phyloP scores from a whole-genome alignment of 257 asterid species.

The Plantago elongata region DNA sequence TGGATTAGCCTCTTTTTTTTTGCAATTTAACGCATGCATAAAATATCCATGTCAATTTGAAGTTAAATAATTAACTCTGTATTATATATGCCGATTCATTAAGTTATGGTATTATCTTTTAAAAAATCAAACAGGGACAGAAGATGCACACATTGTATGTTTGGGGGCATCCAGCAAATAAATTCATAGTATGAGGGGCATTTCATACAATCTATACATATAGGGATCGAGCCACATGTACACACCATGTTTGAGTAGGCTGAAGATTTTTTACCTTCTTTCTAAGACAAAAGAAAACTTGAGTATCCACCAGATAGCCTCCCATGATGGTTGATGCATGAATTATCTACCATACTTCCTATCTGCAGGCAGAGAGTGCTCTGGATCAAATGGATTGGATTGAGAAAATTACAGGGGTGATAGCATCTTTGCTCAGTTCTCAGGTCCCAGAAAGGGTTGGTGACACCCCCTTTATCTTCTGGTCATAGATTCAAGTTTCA shows the following conservation, averaged over 20 bases:
- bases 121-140: neutral
- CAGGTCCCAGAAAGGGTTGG: conserved; percentile 96
- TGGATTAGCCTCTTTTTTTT: neutral
- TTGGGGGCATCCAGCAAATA: neutral
- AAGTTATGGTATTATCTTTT: too few relatives aligned
- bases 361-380: conserved; percentile 94
- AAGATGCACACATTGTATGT: neutral
- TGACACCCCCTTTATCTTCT: neutral
- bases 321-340: conserved; percentile 21
- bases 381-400: conserved; percentile 99
- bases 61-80: too few relatives aligned
- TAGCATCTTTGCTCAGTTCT: conserved; percentile 92
- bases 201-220: too few relatives aligned
- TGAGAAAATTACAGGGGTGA: conserved; percentile 97
- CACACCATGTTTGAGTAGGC: neutral
- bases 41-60: too few relatives aligned
- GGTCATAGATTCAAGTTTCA: too few relatives aligned
- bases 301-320: conserved; percentile 2
- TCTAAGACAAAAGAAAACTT: too few relatives aligned
- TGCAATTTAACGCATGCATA: neutral
- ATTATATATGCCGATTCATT: too few relatives aligned
- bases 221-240: neutral
- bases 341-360: conserved; percentile 30
- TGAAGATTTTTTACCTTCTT: neutral
- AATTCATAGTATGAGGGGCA: neutral